Conservation (phyloP, 169 alveolate genomes). For the Cystoisospora suis region DNA sequence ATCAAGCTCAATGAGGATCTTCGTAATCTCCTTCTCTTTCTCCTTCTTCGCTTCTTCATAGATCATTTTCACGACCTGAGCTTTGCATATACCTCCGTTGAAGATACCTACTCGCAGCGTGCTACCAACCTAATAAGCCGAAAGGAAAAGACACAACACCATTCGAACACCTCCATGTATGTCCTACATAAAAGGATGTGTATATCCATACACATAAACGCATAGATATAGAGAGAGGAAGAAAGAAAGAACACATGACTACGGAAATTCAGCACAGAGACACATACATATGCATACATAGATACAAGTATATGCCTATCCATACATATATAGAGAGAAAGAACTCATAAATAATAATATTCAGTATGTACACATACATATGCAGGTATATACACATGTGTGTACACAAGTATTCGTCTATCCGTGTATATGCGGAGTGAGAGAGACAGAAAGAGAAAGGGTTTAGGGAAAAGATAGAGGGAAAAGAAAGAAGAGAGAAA, state of each 20-base stretch:
- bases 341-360: neutral
- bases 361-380: neutral
- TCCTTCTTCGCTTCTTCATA: no score
- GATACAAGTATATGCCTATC: neutral
- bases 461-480: neutral
- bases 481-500: neutral
- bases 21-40: no score
- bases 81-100: conserved; percentile 22
- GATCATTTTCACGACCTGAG: neutral
- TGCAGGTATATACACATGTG: neutral
- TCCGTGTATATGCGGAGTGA: neutral
- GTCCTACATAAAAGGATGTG: neutral
- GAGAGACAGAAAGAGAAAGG: neutral
- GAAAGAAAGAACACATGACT: neutral
- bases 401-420: neutral
- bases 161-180: neutral
- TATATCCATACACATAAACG: neutral
- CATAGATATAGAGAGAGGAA: neutral
- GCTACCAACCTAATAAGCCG: neutral
- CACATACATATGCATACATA: neutral
- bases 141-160: neutral
- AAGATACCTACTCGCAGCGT: neutral
- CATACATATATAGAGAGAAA: neutral
- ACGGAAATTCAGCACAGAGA: neutral
- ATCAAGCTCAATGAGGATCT: no score